phyloP scores from a whole-genome alignment of 108 stramenopile genomes.

The Pseudonitzschia multiseries region DNA sequence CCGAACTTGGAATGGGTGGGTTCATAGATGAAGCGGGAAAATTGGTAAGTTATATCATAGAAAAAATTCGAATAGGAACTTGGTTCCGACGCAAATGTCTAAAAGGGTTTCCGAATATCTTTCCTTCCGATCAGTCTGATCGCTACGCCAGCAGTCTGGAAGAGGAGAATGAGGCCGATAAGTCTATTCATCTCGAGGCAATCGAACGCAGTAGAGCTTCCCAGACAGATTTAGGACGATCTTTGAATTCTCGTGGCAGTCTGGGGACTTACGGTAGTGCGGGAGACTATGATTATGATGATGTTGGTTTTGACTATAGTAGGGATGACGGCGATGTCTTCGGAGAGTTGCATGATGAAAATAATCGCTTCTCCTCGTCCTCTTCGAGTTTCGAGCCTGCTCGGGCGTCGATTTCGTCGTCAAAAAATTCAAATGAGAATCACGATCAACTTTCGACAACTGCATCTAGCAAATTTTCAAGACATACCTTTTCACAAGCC shows the following conservation, averaged over 20 bases:
- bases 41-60: conserved; percentile 18
- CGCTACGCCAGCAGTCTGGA: conserved; percentile 55
- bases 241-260: conserved; percentile 38
- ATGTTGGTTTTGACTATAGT: conserved; percentile 46
- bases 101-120: neutral
- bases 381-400: conserved; percentile 42
- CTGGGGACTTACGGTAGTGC: conserved; percentile 6
- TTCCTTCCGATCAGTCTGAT: conserved; percentile 10
- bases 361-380: conserved; percentile 32
- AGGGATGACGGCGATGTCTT: conserved; percentile 34
- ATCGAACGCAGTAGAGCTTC: conserved; percentile 69
- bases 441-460: conserved; percentile 10
- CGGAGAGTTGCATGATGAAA: conserved; percentile 15
- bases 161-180: conserved; percentile 83
- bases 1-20: conserved; percentile 60
- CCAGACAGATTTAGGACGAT: conserved; percentile 47
- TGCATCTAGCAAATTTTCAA: neutral
- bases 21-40: conserved; percentile 39
- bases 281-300: conserved; percentile 21
- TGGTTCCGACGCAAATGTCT: neutral
- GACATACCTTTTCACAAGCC: conserved; percentile 43
- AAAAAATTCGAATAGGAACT: neutral
- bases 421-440: conserved; percentile 1
- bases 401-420: conserved; percentile 26
- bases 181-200: conserved; percentile 75